Percentiles rank a stretch among this genome's conserved stretches.
phyloP scores from a whole-genome alignment of 371 early-diverging fungal genomes.

The Mortierella sp. region DNA sequence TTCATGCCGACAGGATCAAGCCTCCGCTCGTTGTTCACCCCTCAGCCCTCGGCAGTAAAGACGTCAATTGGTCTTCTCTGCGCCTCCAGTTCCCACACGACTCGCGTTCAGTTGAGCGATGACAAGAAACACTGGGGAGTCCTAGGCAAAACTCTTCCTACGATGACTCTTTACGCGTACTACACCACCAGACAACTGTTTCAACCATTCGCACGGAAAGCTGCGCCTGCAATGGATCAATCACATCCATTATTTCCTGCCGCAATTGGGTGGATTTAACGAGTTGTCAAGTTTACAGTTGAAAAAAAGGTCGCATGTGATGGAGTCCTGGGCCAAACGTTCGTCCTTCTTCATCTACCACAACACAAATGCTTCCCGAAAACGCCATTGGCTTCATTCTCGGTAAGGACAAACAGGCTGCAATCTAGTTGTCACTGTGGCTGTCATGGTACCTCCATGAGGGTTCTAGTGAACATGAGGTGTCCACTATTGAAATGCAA shows the following conservation, averaged over 20 bases:
- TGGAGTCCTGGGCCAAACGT: background rate
- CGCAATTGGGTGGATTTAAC: background rate
- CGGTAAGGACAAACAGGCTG: conserved; percentile 21
- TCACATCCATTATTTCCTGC: background rate
- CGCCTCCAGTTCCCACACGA: conserved; percentile 2
- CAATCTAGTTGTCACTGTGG: background rate
- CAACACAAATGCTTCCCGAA: conserved; percentile 35
- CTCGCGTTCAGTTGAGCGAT: too few relatives aligned
- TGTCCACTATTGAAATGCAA: too few relatives aligned
- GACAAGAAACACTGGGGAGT: too few relatives aligned
- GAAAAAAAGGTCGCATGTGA: background rate
- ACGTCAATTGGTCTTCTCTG: background rate
- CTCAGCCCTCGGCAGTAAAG: background rate
- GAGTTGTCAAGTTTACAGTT: too few relatives aligned
- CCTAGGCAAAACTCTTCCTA: too few relatives aligned
- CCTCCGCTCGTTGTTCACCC: too few relatives aligned
- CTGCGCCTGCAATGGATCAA: too few relatives aligned
- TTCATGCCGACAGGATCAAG: background rate
- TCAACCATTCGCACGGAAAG: too few relatives aligned
- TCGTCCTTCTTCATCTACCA: background rate
- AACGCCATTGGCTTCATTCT: conserved; percentile 57
- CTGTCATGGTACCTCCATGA: background rate
- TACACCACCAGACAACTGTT: too few relatives aligned
- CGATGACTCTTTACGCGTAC: too few relatives aligned
- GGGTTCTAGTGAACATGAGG: background rate